These are phyloP conservation scores for Paraconiothyrium brasiliense DNA, from an alignment of 2,329 filamentous ascomycete species.

Conservation along the genomic window DNA sequence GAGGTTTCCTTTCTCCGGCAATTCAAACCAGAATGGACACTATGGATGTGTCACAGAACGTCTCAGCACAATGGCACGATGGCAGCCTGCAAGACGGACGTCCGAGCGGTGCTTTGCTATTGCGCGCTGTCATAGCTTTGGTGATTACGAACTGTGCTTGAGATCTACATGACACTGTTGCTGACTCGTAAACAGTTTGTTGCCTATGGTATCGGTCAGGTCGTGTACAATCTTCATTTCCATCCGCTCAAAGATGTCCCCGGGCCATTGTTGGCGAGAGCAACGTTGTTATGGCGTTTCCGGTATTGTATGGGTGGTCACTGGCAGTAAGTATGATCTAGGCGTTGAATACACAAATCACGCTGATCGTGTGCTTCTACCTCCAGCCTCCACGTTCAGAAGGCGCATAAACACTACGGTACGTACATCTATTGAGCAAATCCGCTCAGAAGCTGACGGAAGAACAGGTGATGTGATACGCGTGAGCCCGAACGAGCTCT, in stretches of 20 bases:
- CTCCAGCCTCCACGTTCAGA: not conserved
- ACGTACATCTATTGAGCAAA: not conserved
- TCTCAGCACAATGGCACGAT: constrained; percentile 2
- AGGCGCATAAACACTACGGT: constrained; percentile 5
- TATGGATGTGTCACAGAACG: not conserved
- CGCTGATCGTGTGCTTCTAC: not conserved
- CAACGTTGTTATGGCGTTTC: constrained; percentile 6
- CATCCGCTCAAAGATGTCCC: constrained; percentile 51
- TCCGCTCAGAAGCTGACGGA: not conserved
- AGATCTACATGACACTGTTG: not conserved
- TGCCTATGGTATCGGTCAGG: constrained; percentile 5
- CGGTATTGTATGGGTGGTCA: not conserved
- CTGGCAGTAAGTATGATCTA: not conserved
- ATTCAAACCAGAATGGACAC: not conserved
- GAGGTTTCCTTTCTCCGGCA: not conserved
- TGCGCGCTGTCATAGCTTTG: not conserved
- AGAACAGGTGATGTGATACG: not conserved
- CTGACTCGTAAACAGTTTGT: constrained; percentile 2
- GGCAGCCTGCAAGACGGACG: not conserved
- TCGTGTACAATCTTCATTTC: constrained; percentile 48
- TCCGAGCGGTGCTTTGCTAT: not conserved
- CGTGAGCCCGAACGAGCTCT: constrained; percentile 8
- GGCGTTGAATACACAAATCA: not conserved
- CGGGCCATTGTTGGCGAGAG: constrained; percentile 41
- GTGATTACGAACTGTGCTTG: not conserved